Percentiles rank a stretch among this genome's conserved stretches.
These are phyloP conservation scores for Biancaea sappan DNA, from an alignment of 306 rosid species.

Conservation along the genomic window DNA sequence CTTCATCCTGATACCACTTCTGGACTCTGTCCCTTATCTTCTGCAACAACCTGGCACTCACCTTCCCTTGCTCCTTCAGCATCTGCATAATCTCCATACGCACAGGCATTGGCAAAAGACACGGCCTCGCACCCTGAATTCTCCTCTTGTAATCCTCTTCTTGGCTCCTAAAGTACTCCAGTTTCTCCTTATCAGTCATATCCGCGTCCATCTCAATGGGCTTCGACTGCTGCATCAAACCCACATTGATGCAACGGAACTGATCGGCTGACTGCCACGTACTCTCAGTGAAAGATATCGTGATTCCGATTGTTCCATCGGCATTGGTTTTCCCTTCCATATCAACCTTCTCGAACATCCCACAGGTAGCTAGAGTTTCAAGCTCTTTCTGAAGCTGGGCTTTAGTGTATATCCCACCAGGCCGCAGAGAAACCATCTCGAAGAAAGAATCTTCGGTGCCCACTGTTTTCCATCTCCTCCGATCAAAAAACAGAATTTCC, in stretches of 20 bases:
- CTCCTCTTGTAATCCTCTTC: constrained; percentile 92
- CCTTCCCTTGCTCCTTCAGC: constrained; percentile 73
- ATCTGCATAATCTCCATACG: constrained; percentile 64
- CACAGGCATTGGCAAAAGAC: constrained; percentile 69
- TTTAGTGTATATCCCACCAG: constrained; percentile 79
- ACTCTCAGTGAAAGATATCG: constrained; percentile 74
- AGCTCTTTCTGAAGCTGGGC: constrained; percentile 91
- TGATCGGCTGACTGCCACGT: constrained; percentile 88
- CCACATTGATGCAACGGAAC: constrained; percentile 91
- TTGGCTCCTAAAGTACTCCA: constrained; percentile 67
- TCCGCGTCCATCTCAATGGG: constrained; percentile 85
- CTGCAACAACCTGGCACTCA: constrained; percentile 91
- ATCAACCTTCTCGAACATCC: constrained; percentile 98
- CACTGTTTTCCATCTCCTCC: constrained; percentile 47
- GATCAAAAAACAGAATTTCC: constrained; percentile 78
- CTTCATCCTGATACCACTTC: constrained; percentile 96
- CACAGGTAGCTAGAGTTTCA: constrained; percentile 76
- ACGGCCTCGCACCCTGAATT: constrained; percentile 72
- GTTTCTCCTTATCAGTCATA: constrained; percentile 92
- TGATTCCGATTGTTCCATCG: constrained; percentile 70
- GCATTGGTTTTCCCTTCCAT: constrained; percentile 89
- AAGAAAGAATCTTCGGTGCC: constrained; percentile 85
- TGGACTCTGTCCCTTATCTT: constrained; percentile 90
- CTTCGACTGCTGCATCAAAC: constrained; percentile 78
- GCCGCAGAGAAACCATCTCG: constrained; percentile 85